These are phyloP conservation scores for Heterobasidion occidentale DNA, from an alignment of 1,284 basidiomycete species.

Conservation along the genomic window DNA sequence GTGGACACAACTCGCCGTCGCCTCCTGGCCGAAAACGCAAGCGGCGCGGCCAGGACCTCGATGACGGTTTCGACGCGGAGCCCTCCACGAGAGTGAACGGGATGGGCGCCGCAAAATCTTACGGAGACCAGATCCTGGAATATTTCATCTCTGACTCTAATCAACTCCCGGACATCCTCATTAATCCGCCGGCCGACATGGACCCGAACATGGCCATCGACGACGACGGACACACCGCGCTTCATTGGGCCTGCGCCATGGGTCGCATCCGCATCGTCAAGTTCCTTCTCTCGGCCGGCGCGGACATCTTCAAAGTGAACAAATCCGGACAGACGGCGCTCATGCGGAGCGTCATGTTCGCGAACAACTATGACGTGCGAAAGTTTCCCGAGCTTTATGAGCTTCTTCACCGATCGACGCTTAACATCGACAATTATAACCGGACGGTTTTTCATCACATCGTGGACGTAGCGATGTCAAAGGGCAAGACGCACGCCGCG, in stretches of 20 bases:
- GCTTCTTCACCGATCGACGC: slow-evolving; percentile 90
- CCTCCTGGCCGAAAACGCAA: slow-evolving; percentile 18
- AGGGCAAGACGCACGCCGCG: slow-evolving; percentile 96
- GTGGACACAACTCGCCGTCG: slow-evolving; percentile 28
- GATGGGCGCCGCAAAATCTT: slow-evolving; percentile 45
- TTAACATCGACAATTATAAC: slow-evolving; percentile 98
- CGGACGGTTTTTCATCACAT: slow-evolving; percentile 99
- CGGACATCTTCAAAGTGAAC: slow-evolving; percentile 97
- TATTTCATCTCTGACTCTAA: slow-evolving; percentile 99
- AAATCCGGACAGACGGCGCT: slow-evolving; percentile 94
- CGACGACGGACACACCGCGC: slow-evolving; percentile 94
- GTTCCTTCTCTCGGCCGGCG: slow-evolving; percentile 87
- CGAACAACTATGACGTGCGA: slow-evolving; percentile 98
- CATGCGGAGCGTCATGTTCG: slow-evolving; percentile 99
- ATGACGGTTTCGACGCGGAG: slow-evolving; percentile 31
- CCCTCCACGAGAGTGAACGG: slow-evolving; percentile 26
- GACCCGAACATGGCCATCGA: slow-evolving; percentile 97
- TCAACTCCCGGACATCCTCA: slow-evolving; percentile 84
- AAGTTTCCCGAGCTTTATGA: slow-evolving; percentile 99
- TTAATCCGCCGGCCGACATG: slow-evolving; percentile 87
- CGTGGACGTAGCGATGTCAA: slow-evolving; percentile 96
- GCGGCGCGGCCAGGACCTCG: slow-evolving; percentile 22
- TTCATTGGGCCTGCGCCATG: slow-evolving; percentile 99
- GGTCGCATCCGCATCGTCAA: slow-evolving; percentile 96
- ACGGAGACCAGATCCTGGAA: slow-evolving; percentile 95